Evolutionary conservation across 768 basidiomycete species (phyloP).

Genomic region (Daedaleopsis sinensis): DNA sequence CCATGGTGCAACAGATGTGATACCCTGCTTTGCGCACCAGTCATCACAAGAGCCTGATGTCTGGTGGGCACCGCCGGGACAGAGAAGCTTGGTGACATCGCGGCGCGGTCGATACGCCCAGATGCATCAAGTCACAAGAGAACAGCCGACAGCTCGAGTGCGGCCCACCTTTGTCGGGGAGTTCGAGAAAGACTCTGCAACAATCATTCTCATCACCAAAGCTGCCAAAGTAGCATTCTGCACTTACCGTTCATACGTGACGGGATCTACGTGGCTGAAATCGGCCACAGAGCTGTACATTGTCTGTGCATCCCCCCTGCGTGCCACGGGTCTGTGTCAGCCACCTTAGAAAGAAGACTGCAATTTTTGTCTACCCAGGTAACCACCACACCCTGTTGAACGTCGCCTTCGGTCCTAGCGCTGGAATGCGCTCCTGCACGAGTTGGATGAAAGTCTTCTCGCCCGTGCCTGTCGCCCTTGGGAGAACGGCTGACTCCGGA

Average conservation of each 20-base stretch:
- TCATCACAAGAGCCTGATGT: not conserved
- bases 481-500: constrained; percentile 1
- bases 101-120: no score
- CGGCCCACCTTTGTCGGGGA: constrained; percentile 58
- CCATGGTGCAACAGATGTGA: no score
- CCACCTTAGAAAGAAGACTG: not conserved
- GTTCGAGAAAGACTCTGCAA: constrained; percentile 45
- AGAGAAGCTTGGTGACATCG: no score
- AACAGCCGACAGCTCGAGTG: not conserved
- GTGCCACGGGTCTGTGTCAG: constrained; percentile 20
- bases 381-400: constrained; percentile 25
- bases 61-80: not conserved
- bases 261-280: constrained; percentile 53
- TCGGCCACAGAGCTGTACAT: constrained; percentile 58
- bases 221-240: not conserved
- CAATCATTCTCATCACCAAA: not conserved
- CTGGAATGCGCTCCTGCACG: constrained; percentile 9
- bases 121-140: not conserved
- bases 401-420: constrained; percentile 4
- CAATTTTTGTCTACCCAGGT: constrained; percentile 20
- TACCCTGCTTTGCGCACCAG: not conserved
- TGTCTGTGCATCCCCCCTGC: constrained; percentile 63
- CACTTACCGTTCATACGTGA: constrained; percentile 54
- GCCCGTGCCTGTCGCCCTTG: not conserved
- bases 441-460: constrained; percentile 5